Percentiles rank a stretch among this genome's conserved stretches.
phyloP scores from a whole-genome alignment of 805 yeast species.

The Clavispora vitiphila region DNA sequence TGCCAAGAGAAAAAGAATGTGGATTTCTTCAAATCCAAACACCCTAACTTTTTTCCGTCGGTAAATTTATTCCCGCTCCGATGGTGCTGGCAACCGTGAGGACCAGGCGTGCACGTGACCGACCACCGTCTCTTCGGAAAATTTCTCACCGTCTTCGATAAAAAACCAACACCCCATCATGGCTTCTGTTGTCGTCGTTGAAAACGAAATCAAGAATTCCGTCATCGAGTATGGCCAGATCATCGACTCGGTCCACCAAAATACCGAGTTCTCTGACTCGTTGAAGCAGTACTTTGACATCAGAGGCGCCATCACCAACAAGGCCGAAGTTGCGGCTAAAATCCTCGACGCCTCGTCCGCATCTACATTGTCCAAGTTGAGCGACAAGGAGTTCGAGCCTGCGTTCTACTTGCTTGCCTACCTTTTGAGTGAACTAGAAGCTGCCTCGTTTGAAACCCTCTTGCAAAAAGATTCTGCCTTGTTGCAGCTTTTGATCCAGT shows the following conservation, averaged over 20 bases:
- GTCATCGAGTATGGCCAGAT: constrained; percentile 36
- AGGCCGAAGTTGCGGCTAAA: constrained; percentile 22
- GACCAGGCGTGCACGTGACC: constrained; percentile 12
- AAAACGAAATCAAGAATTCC: constrained; percentile 37
- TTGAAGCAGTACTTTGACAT: constrained; percentile 20
- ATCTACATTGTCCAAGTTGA: constrained; percentile 27
- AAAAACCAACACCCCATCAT: constrained; percentile 15
- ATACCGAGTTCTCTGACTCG: constrained; percentile 23
- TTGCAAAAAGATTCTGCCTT: constrained; percentile 22
- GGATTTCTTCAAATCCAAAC: too few relatives aligned
- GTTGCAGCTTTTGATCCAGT: constrained; percentile 24
- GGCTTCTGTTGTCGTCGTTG: constrained; percentile 42
- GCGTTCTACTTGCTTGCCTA: constrained; percentile 38
- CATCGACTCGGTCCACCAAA: constrained; percentile 28
- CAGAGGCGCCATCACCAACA: constrained; percentile 22
- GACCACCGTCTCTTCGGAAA: constrained; percentile 7
- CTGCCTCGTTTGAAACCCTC: constrained; percentile 18
- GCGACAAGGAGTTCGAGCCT: constrained; percentile 42
- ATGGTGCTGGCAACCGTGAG: background rate
- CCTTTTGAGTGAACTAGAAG: constrained; percentile 28
- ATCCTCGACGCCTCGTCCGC: constrained; percentile 26
- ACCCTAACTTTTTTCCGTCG: too few relatives aligned
- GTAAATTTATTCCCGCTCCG: background rate
- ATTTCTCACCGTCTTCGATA: constrained; percentile 11
- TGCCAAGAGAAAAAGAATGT: too few relatives aligned